Evolutionary conservation across 108 stramenopile genomes (phyloP), one percentile per base, ranked within the genome.

Genomic region (Pinguiococcus pyrenoidosus): DNA sequence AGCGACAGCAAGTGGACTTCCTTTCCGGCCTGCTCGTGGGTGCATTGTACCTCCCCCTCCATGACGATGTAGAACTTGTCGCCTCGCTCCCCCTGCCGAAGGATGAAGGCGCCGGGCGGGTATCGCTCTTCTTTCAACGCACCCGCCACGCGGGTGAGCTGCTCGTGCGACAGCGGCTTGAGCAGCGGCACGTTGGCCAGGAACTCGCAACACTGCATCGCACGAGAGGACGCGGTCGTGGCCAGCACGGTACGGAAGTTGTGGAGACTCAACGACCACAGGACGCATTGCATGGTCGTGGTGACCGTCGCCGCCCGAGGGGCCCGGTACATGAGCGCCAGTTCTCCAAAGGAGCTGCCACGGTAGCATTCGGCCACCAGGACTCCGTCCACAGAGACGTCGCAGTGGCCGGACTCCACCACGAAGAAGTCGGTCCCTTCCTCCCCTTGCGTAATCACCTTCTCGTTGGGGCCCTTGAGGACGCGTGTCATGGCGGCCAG

Each of bases 311-410:
- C 75, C 37, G 73, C 73, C 13, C 75, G 51, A 29, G 73, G 59
- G 55, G 63, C 70, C 35, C 68, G 68, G 62, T 76, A 76, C 44
- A 76, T 74, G 12, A 76, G 54, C 6, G 67, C 64, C 17, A 76
- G 69, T 61, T 76, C 75, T 3, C 75, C 75, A 37, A 76, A 76
- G 26, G 57, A 54, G n/a, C n/a, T n/a, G n/a, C n/a, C n/a, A n/a
- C n/a, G n/a, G n/a, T n/a, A n/a, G n/a, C 23, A n/a, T n/a, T n/a
- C n/a, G n/a, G n/a, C n/a, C n/a, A n/a, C n/a, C n/a, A n/a, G n/a
- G n/a, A n/a, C n/a, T n/a, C n/a, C n/a, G n/a, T n/a, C n/a, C n/a
- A n/a, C n/a, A n/a, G n/a, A n/a, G n/a, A n/a, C n/a, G 41, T 59
- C 51, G 7, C 45, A 42, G 2, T 32, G 9, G 4, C 69, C 69